Evolutionary conservation across 306 rosid genomes (phyloP), one percentile per base, ranked within the genome.

Genomic region (Sicyos baderoa): DNA sequence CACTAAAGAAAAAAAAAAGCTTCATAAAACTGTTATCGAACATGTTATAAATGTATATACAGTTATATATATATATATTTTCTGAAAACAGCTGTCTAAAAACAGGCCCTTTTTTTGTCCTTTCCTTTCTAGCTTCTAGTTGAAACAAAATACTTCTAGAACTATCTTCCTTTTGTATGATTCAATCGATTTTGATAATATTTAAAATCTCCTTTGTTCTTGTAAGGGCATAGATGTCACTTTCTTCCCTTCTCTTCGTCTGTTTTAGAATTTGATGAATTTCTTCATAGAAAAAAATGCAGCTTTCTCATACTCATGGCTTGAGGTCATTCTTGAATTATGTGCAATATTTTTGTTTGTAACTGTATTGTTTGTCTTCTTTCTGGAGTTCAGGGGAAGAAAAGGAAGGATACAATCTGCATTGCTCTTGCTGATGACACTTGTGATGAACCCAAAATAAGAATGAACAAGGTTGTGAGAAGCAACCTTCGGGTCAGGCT

Each of bases 391-490:
- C 32, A 72, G 74, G 81, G 79, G 72, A 76, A 76, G 75, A 76
- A 76, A 56, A 62, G 75, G 57, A 76, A 7, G 56, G 75, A 76
- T 54, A 76, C 79, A 37, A 54, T 76, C 67, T 76, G 71, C 68
- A 70, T 76, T 71, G 79, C 71, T 22, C 56, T 71, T 18, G 57
- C 49, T 7, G 76, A 71, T 63, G 76, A 71, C 42, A 53, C 66
- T 0, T 76, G 79, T 52, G 79, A 70, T 19, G 79, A 76, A 35
- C 72, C 65, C 4, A 76, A 76, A 72, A 70, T 76, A 50, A 70
- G 75, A 60, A 77, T 77, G 73, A 77, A 77, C 68, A 77, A 72
- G 55, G 76, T 77, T 62, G 80, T 77, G 35, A 65, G 80, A 49
- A 70, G 65, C 68, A 77, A 77, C 62, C 73, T 72, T 15, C 68